These are phyloP conservation scores for Stagonosporopsis rhizophila DNA, from an alignment of 2,329 filamentous ascomycete genomes.

Conservation along the genomic window DNA sequence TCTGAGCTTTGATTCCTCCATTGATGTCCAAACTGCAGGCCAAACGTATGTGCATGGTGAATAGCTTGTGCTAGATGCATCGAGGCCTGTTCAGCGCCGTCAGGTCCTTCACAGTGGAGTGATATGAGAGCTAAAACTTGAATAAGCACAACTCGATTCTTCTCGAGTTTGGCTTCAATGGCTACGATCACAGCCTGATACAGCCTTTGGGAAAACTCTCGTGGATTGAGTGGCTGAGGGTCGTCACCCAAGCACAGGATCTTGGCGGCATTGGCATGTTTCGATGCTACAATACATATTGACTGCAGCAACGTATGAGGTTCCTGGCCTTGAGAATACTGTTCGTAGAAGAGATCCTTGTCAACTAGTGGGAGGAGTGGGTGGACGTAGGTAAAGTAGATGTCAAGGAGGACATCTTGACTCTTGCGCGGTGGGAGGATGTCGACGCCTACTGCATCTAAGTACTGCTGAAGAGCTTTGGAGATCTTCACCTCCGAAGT, in stretches of 20 bases:
- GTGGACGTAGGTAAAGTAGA: constrained; percentile 57
- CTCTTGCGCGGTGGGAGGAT: constrained; percentile 45
- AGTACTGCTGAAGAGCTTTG: constrained; percentile 45
- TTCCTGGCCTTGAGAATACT: constrained; percentile 45
- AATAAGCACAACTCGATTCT: constrained; percentile 56
- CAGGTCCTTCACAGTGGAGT: constrained; percentile 56
- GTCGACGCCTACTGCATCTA: constrained; percentile 47
- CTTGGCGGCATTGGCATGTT: constrained; percentile 53
- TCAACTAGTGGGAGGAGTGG: constrained; percentile 57
- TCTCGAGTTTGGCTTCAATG: constrained; percentile 51
- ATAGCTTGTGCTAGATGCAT: constrained; percentile 58
- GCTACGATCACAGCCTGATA: constrained; percentile 53
- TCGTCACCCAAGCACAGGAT: constrained; percentile 50
- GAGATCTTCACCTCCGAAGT: constrained; percentile 43
- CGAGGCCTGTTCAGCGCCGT: constrained; percentile 56
- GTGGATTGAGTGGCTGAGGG: constrained; percentile 44
- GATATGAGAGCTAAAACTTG: constrained; percentile 56
- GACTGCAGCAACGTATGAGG: constrained; percentile 53
- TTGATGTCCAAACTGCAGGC: constrained; percentile 54
- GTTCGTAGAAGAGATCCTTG: constrained; percentile 50
- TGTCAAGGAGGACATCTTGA: constrained; percentile 51
- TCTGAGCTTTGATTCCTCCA: constrained; percentile 50
- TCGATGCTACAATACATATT: constrained; percentile 58
- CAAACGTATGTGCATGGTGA: constrained; percentile 58
- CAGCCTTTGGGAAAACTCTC: constrained; percentile 55